These are phyloP conservation scores for Senecio squalidus DNA, from an alignment of 140 eudicot species.

Conservation along the genomic window DNA sequence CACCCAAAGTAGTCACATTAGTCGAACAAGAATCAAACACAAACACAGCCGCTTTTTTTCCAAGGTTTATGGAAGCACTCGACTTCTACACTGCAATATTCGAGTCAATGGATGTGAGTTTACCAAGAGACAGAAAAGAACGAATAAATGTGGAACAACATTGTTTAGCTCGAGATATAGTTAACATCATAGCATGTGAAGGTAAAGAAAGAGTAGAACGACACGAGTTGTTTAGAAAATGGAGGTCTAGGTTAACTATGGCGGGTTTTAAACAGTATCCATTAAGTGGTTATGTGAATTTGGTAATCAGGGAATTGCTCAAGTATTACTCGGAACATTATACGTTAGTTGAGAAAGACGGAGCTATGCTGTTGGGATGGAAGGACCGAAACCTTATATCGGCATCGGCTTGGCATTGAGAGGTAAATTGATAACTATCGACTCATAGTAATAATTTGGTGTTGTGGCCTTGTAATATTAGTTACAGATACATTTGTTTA, in stretches of 20 bases:
- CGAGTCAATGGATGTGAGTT: slow-evolving; percentile 69
- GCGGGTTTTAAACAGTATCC: slow-evolving; percentile 83
- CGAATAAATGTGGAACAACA: slow-evolving; percentile 80
- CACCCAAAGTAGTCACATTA: slow-evolving; percentile 72
- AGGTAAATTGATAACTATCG: neutral
- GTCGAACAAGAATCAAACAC: slow-evolving; percentile 96
- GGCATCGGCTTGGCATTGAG: slow-evolving; percentile 90
- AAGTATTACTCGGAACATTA: slow-evolving; percentile 76
- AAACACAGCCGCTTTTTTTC: slow-evolving; percentile 75
- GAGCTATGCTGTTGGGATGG: slow-evolving; percentile 86
- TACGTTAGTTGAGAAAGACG: slow-evolving; percentile 76
- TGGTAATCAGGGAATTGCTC: slow-evolving; percentile 62
- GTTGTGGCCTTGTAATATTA: neutral
- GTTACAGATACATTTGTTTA: slow-evolving; percentile 11
- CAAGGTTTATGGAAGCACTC: slow-evolving; percentile 66
- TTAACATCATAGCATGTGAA: slow-evolving; percentile 87
- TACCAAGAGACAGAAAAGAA: slow-evolving; percentile 64
- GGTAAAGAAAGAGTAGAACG: slow-evolving; percentile 86
- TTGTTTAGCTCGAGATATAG: slow-evolving; percentile 84
- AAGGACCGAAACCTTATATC: slow-evolving; percentile 74
- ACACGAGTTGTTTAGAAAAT: slow-evolving; percentile 78
- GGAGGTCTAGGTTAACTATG: slow-evolving; percentile 83
- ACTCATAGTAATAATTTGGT: too few species aligned
- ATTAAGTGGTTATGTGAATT: slow-evolving; percentile 77
- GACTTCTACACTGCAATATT: slow-evolving; percentile 83